These are phyloP conservation scores for Astragalus membranaceus DNA, from an alignment of 306 rosid species.

Conservation along the genomic window DNA sequence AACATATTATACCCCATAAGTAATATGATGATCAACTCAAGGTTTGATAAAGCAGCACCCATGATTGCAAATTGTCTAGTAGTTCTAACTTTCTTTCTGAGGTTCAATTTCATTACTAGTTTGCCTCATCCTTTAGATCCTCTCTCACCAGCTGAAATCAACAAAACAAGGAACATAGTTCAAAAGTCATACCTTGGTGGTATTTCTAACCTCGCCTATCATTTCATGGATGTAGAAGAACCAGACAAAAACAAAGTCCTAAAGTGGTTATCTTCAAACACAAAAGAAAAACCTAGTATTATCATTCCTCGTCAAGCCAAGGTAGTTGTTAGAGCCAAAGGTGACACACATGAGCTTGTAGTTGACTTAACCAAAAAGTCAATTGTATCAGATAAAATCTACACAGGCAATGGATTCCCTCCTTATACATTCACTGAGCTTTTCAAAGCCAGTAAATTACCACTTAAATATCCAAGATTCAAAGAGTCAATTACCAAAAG, in stretches of 20 bases:
- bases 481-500: conserved; percentile 43
- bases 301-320: conserved; percentile 55
- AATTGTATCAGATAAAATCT: conserved; percentile 43
- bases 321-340: conserved; percentile 56
- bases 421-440: conserved; percentile 68
- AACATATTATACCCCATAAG: conserved; percentile 1
- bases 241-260: conserved; percentile 67
- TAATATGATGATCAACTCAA: neutral
- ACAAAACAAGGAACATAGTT: conserved; percentile 42
- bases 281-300: neutral
- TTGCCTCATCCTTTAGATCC: conserved; percentile 76
- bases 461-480: conserved; percentile 50
- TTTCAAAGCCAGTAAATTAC: conserved; percentile 58
- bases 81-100: conserved; percentile 29
- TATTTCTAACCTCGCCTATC: conserved; percentile 68
- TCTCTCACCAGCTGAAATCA: conserved; percentile 53
- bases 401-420: conserved; percentile 71
- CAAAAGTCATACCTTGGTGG: conserved; percentile 52
- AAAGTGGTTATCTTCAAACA: conserved; percentile 52
- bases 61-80: conserved; percentile 37
- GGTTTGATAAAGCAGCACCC: neutral
- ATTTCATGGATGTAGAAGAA: conserved; percentile 65
- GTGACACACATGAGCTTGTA: conserved; percentile 55
- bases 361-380: conserved; percentile 47
- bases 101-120: conserved; percentile 15